These are phyloP conservation scores for Opeltia flavorubescens DNA, from an alignment of 495 filamentous ascomycete species.

Conservation along the genomic window DNA sequence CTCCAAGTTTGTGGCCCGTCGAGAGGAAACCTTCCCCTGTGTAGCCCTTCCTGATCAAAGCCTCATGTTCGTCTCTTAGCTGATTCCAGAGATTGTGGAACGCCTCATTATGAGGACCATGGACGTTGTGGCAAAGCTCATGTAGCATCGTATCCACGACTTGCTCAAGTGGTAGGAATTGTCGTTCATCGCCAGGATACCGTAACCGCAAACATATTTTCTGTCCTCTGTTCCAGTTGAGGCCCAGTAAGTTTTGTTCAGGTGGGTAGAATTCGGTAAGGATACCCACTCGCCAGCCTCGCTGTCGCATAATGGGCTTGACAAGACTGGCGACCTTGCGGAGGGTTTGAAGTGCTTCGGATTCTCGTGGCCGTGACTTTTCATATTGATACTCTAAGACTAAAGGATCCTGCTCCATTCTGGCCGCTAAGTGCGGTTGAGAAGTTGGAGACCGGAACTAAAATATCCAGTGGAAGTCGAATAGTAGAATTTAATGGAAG, in stretches of 20 bases:
- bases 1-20: constrained; percentile 60
- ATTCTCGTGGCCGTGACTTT: constrained; percentile 50
- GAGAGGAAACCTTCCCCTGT: constrained; percentile 84
- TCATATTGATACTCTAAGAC: constrained; percentile 72
- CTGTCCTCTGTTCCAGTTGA: constrained; percentile 64
- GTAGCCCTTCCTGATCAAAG: constrained; percentile 65
- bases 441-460: no score
- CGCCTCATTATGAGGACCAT: constrained; percentile 66
- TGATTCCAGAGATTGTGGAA: constrained; percentile 84
- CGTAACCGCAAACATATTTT: constrained; percentile 77
- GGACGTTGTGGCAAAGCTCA: constrained; percentile 81
- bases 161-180: constrained; percentile 70
- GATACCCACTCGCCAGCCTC: constrained; percentile 64
- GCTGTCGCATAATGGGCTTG: constrained; percentile 87
- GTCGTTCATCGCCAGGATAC: constrained; percentile 55
- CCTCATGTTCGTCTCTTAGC: constrained; percentile 70
- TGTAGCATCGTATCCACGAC: constrained; percentile 90
- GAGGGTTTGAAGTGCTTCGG: constrained; percentile 70
- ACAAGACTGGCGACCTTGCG: constrained; percentile 78
- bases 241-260: constrained; percentile 59
- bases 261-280: constrained; percentile 77
- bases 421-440: no score
- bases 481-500: neutral
- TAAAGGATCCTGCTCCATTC: constrained; percentile 53
- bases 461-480: neutral